Percentiles rank a stretch among this genome's conserved stretches.
phyloP scores from a whole-genome alignment of 805 yeast genomes.

The Wickerhamomyces tratensis region DNA sequence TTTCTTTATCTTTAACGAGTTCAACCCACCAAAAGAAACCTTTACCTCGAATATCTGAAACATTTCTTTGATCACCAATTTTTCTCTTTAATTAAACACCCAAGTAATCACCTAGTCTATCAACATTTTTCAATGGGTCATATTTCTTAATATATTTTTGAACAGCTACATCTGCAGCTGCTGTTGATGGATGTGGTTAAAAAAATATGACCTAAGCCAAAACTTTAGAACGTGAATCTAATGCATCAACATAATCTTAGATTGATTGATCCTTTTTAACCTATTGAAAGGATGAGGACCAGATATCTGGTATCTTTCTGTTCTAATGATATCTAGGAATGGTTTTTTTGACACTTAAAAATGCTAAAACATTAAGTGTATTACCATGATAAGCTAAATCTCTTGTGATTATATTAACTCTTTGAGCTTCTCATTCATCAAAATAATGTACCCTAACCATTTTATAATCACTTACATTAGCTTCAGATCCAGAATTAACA shows the following conservation, averaged over 20 bases:
- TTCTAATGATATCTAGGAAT: constrained; percentile 4
- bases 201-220: constrained; percentile 40
- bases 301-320: constrained; percentile 13
- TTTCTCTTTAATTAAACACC: constrained; percentile 24
- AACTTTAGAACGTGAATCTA: constrained; percentile 14
- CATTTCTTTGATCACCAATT: constrained; percentile 22
- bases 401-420: constrained; percentile 33
- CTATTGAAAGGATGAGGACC: constrained; percentile 25
- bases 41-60: constrained; percentile 44
- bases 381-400: constrained; percentile 39
- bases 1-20: constrained; percentile 34
- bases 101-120: constrained; percentile 32
- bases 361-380: constrained; percentile 34
- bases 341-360: constrained; percentile 15
- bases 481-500: constrained; percentile 59
- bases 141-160: constrained; percentile 29
- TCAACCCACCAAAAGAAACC: constrained; percentile 50
- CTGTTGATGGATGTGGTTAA: constrained; percentile 36
- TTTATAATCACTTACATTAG: constrained; percentile 58
- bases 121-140: constrained; percentile 29
- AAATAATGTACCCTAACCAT: constrained; percentile 39
- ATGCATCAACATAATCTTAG: constrained; percentile 29
- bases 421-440: constrained; percentile 31
- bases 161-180: constrained; percentile 36
- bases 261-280: constrained; percentile 25